Percentiles rank a stretch among this genome's conserved stretches.
Conservation (phyloP, 176 grass and related monocot species). For the Hsuehochloa calcarea region DNA sequence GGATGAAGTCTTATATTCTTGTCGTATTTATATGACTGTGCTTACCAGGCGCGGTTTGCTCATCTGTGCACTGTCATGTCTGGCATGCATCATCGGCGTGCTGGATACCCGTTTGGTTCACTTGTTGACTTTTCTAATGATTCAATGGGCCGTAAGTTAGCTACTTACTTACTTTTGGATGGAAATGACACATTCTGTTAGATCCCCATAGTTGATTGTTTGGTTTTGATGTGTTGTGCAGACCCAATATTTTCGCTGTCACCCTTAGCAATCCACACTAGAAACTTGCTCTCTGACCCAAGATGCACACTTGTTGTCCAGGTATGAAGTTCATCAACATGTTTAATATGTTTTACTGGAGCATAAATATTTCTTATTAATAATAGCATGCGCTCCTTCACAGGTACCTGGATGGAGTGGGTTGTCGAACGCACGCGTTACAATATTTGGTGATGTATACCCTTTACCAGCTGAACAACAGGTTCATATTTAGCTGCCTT, state of each 20-base stretch:
- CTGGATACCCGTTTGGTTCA: slow-evolving; percentile 96
- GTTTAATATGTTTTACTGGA: background rate
- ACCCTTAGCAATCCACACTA: slow-evolving; percentile 90
- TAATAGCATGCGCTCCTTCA: background rate
- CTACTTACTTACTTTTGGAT: slow-evolving; percentile 5
- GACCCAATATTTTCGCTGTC: slow-evolving; percentile 97
- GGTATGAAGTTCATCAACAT: slow-evolving; percentile 42
- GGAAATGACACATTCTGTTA: background rate
- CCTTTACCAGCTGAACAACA: slow-evolving; percentile 82
- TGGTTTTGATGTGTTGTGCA: slow-evolving; percentile 27
- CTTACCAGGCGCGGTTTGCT: slow-evolving; percentile 77
- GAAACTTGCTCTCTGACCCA: slow-evolving; percentile 87
- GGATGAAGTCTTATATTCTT: background rate
- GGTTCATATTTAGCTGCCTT: slow-evolving; percentile 44
- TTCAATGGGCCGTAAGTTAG: slow-evolving; percentile 85
- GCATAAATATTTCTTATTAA: background rate
- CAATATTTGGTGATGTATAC: slow-evolving; percentile 93
- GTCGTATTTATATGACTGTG: background rate
- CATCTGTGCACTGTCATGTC: slow-evolving; percentile 96
- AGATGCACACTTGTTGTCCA: slow-evolving; percentile 98
- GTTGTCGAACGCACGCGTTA: slow-evolving; percentile 92
- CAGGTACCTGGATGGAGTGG: slow-evolving; percentile 99
- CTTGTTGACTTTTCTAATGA: slow-evolving; percentile 94
- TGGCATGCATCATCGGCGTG: slow-evolving; percentile 86
- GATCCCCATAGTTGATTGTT: background rate